phyloP scores from a whole-genome alignment of 2,329 filamentous ascomycete genomes.

The Pseudocercospora cruenta region DNA sequence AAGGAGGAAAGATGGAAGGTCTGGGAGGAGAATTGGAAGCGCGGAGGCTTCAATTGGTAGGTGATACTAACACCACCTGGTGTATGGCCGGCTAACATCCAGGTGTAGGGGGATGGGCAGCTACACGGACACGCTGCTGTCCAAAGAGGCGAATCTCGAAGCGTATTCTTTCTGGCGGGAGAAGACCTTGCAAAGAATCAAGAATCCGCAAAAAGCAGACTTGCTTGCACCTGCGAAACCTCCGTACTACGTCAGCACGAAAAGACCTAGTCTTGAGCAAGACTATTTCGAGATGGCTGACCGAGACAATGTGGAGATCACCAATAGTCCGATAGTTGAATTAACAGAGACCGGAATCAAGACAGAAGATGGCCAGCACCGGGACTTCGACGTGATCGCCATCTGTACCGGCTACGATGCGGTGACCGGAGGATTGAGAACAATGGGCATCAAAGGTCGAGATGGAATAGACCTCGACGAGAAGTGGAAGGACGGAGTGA shows the following conservation, averaged over 20 bases:
- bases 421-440: constrained; percentile 40
- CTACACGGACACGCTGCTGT: constrained; percentile 13
- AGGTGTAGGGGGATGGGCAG: constrained; percentile 16
- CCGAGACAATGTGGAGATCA: constrained; percentile 46
- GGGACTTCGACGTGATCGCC: constrained; percentile 46
- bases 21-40: constrained; percentile 46
- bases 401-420: constrained; percentile 51
- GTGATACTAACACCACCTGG: neutral
- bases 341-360: constrained; percentile 50
- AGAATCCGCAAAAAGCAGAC: constrained; percentile 48
- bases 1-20: constrained; percentile 36
- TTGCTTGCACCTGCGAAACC: constrained; percentile 48
- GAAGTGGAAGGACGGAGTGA: constrained; percentile 48
- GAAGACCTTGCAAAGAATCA: constrained; percentile 48
- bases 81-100: neutral
- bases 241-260: constrained; percentile 50
- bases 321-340: constrained; percentile 46
- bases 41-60: constrained; percentile 43
- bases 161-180: constrained; percentile 49
- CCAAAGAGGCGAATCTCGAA: constrained; percentile 18
- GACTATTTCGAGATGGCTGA: constrained; percentile 52
- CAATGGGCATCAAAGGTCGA: constrained; percentile 41
- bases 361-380: constrained; percentile 43
- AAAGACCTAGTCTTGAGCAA: constrained; percentile 50
- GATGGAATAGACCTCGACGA: constrained; percentile 45